A percentile compares a stretch with the other conserved stretches of the same genome.
Evolutionary conservation across 306 rosid genomes (phyloP).

Genomic region (Cicer arietinum): DNA sequence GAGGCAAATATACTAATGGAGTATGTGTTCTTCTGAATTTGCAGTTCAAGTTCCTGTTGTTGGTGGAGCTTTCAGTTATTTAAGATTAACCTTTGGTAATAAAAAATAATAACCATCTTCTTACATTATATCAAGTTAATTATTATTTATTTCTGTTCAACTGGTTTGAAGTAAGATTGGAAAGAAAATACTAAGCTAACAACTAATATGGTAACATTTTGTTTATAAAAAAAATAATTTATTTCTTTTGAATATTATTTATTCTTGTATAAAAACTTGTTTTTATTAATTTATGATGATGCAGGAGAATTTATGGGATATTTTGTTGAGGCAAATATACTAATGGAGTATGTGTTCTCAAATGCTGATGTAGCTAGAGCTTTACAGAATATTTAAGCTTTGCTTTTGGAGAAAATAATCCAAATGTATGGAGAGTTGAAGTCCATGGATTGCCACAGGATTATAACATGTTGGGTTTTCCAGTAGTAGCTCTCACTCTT

Average conservation of each 20-base stretch:
- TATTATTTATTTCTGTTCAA: background rate
- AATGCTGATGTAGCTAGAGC: conserved; percentile 90
- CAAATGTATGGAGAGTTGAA: conserved; percentile 79
- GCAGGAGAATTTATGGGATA: conserved; percentile 91
- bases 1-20: conserved; percentile 94
- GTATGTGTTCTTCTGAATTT: conserved; percentile 90
- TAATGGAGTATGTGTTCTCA: conserved; percentile 92
- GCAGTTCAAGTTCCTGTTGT: conserved; percentile 93
- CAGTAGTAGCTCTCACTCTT: conserved; percentile 79
- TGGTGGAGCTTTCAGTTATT: conserved; percentile 97
- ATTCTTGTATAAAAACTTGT: background rate
- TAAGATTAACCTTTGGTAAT: conserved; percentile 85
- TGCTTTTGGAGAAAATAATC: conserved; percentile 66
- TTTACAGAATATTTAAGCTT: conserved; percentile 74
- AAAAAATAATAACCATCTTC: background rate
- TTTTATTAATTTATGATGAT: conserved; percentile 34
- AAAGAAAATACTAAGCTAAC: too few species aligned
- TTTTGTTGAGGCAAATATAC: conserved; percentile 92
- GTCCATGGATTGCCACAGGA: conserved; percentile 69
- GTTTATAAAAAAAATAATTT: too few species aligned
- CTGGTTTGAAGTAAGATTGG: too few species aligned
- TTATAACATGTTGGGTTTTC: conserved; percentile 81
- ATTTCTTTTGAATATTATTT: background rate
- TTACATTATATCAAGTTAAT: background rate
- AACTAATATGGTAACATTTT: too few species aligned